phyloP scores from a whole-genome alignment of 148 eudicot genomes.

The Fagopyrum tataricum region DNA sequence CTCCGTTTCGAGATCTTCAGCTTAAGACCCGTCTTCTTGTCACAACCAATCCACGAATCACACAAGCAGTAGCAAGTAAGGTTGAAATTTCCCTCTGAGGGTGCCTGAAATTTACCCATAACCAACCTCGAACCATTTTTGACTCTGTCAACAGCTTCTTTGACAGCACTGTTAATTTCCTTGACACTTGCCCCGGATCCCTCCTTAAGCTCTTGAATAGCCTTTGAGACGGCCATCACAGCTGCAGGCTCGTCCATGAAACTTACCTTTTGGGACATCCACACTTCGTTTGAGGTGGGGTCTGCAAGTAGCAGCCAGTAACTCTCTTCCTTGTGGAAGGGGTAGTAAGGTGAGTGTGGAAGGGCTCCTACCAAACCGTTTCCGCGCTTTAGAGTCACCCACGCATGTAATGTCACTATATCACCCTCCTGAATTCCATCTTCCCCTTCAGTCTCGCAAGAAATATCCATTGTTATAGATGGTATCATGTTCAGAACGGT shows the following conservation, averaged over 20 bases:
- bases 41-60: conserved; percentile 57
- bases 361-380: conserved; percentile 18
- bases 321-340: conserved; percentile 31
- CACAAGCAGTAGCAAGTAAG: conserved; percentile 32
- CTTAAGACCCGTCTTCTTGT: conserved; percentile 29
- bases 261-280: conserved; percentile 27
- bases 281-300: conserved; percentile 23
- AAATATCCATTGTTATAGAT: conserved; percentile 22
- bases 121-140: conserved; percentile 41
- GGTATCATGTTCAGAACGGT: conserved; percentile 28
- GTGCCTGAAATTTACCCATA: conserved; percentile 45
- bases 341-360: conserved; percentile 27
- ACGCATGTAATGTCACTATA: conserved; percentile 24
- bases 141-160: conserved; percentile 42
- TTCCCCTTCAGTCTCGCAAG: conserved; percentile 26
- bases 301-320: conserved; percentile 29
- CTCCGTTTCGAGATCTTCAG: conserved; percentile 33
- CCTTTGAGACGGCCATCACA: conserved; percentile 21
- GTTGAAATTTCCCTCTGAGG: conserved; percentile 35
- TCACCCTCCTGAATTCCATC: conserved; percentile 29
- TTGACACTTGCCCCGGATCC: conserved; percentile 40
- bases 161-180: conserved; percentile 32
- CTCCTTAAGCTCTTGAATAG: conserved; percentile 37
- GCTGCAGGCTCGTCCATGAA: conserved; percentile 27
- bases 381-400: conserved; percentile 26